These are phyloP conservation scores for Ustilago sp. DNA, from an alignment of 1,284 basidiomycete genomes.

Conservation along the genomic window DNA sequence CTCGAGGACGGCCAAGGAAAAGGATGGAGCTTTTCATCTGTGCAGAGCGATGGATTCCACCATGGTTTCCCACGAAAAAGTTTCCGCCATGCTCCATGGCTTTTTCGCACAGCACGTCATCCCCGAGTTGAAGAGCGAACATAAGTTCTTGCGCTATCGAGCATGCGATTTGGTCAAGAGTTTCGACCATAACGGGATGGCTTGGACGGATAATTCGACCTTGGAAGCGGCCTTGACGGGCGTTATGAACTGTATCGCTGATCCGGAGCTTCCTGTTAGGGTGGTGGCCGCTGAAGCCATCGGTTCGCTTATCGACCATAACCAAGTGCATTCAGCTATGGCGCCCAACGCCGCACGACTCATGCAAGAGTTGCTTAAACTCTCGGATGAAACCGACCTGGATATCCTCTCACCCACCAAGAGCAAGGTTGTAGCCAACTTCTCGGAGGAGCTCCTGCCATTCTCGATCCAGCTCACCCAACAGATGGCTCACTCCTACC, in stretches of 20 bases:
- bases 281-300: constrained; percentile 85
- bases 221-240: constrained; percentile 65
- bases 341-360: constrained; percentile 85
- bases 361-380: constrained; percentile 87
- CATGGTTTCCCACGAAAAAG: constrained; percentile 63
- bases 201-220: constrained; percentile 57
- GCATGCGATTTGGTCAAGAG: constrained; percentile 62
- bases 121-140: constrained; percentile 59
- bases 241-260: constrained; percentile 70
- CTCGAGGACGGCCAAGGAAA: constrained; percentile 54
- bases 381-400: constrained; percentile 88
- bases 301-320: constrained; percentile 79
- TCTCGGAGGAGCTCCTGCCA: constrained; percentile 84
- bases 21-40: constrained; percentile 66
- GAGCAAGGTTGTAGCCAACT: constrained; percentile 87
- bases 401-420: constrained; percentile 83
- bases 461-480: constrained; percentile 85
- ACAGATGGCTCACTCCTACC: constrained; percentile 74
- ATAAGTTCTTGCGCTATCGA: constrained; percentile 64
- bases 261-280: constrained; percentile 83
- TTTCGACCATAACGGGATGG: constrained; percentile 63
- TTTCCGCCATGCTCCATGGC: constrained; percentile 58
- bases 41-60: constrained; percentile 56
- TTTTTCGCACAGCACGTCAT: constrained; percentile 66
- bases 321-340: constrained; percentile 79